A percentile compares a stretch with the other conserved stretches of the same genome.
phyloP scores from a whole-genome alignment of 2,329 filamentous ascomycete species.

The Alternaria solani region DNA sequence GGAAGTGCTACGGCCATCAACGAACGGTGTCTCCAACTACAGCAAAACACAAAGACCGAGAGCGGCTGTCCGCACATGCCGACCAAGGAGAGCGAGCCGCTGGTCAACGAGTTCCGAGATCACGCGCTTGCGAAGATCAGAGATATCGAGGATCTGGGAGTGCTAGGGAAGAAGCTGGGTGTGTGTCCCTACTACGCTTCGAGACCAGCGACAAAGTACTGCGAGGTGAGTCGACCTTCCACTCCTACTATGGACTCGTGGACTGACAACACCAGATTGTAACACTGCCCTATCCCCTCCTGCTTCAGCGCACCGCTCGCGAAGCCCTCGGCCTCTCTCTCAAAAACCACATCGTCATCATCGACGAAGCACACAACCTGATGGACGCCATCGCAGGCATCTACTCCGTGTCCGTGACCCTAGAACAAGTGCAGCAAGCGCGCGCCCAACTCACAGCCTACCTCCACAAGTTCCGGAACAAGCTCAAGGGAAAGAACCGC shows the following conservation, averaged over 20 bases:
- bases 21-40: slow-evolving; percentile 88
- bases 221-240: slow-evolving; percentile 64
- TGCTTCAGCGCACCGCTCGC: slow-evolving; percentile 85
- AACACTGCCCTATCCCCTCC: slow-evolving; percentile 88
- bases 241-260: background rate
- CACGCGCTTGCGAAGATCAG: slow-evolving; percentile 82
- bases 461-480: slow-evolving; percentile 85
- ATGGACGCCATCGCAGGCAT: slow-evolving; percentile 94
- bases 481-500: slow-evolving; percentile 87
- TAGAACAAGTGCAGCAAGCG: slow-evolving; percentile 76
- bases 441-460: slow-evolving; percentile 81
- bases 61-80: slow-evolving; percentile 80
- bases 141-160: slow-evolving; percentile 90
- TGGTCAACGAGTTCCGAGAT: slow-evolving; percentile 84
- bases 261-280: slow-evolving; percentile 67
- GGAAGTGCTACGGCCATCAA: slow-evolving; percentile 82
- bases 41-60: slow-evolving; percentile 70
- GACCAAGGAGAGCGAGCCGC: slow-evolving; percentile 74
- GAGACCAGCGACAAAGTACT: slow-evolving; percentile 78
- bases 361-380: slow-evolving; percentile 97
- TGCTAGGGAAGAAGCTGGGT: slow-evolving; percentile 77
- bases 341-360: slow-evolving; percentile 88
- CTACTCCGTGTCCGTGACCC: slow-evolving; percentile 78
- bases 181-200: slow-evolving; percentile 98
- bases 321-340: slow-evolving; percentile 88